Percentiles rank a stretch among this genome's conserved stretches.
Conservation (phyloP, 192 early-diverging fungal genomes). For the Radiomyces spectabilis region DNA sequence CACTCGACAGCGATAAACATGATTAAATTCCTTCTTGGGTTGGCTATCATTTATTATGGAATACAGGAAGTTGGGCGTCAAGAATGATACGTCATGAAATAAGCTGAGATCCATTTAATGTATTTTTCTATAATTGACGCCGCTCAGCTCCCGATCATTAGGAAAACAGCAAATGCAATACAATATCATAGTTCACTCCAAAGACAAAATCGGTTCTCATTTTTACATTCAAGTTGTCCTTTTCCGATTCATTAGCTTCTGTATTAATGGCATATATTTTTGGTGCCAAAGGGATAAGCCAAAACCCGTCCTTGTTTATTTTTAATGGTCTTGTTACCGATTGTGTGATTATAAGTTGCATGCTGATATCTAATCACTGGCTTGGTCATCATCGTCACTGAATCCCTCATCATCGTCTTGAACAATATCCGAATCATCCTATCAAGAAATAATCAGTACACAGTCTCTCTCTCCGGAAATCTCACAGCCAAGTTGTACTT, state of each 20-base stretch:
- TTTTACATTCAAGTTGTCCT: neutral
- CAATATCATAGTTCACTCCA: neutral
- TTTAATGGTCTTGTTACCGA: neutral
- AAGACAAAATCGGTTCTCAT: neutral
- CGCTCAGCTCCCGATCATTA: too few relatives aligned
- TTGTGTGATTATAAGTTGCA: neutral
- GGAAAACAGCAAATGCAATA: too few relatives aligned
- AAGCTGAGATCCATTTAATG: too few relatives aligned
- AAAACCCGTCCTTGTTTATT: neutral
- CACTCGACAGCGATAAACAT: too few relatives aligned
- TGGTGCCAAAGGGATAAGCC: neutral
- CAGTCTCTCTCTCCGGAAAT: neutral
- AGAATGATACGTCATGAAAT: too few relatives aligned
- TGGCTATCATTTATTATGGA: too few relatives aligned
- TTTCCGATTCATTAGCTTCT: neutral
- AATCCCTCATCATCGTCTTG: constrained; percentile 15
- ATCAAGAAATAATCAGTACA: neutral
- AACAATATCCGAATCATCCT: constrained; percentile 18
- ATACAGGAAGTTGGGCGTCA: too few relatives aligned
- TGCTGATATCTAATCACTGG: neutral
- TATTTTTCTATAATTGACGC: too few relatives aligned
- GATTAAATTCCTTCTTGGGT: too few relatives aligned
- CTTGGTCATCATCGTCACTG: neutral
- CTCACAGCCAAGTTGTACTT: neutral
- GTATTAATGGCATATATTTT: neutral